phyloP scores from a whole-genome alignment of 371 early-diverging fungal species.

The Actinomortierella wolfii region DNA sequence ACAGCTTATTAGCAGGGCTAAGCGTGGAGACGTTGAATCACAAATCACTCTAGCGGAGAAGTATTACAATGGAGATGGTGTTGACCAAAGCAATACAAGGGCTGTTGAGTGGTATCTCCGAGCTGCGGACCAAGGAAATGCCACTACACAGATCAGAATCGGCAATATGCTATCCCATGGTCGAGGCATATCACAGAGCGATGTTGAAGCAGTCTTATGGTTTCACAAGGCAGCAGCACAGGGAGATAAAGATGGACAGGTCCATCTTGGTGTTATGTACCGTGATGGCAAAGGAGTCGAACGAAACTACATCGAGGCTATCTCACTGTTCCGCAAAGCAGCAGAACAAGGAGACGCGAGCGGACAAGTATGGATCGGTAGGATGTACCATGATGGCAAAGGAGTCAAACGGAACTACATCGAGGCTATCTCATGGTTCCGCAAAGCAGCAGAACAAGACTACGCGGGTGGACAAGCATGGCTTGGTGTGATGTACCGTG shows the following conservation, averaged over 20 bases:
- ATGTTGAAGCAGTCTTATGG: conserved; percentile 67
- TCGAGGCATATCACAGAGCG: conserved; percentile 67
- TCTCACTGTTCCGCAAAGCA: conserved; percentile 76
- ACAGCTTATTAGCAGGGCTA: no score
- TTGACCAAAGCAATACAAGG: conserved; percentile 50
- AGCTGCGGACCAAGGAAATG: conserved; percentile 56
- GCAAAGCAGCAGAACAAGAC: no score
- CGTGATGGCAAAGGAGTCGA: conserved; percentile 78
- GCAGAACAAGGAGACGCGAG: conserved; percentile 77
- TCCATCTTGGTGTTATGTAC: conserved; percentile 82
- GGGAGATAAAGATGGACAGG: conserved; percentile 70
- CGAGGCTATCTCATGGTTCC: no score
- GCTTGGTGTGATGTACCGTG: no score
- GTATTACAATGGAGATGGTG: conserved; percentile 72
- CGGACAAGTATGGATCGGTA: conserved; percentile 68
- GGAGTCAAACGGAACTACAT: conserved; percentile 71
- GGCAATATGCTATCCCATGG: conserved; percentile 85
- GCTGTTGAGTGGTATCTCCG: conserved; percentile 62
- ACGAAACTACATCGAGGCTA: conserved; percentile 60
- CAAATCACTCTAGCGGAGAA: no score
- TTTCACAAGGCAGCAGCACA: conserved; percentile 64
- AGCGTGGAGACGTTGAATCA: no score
- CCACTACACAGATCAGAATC: conserved; percentile 72
- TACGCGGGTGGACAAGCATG: no score
- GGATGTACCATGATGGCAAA: conserved; percentile 82